Base-by-base conservation (phyloP, 2,329 filamentous ascomycete genomes). In the Rutstroemia sp. region DNA sequence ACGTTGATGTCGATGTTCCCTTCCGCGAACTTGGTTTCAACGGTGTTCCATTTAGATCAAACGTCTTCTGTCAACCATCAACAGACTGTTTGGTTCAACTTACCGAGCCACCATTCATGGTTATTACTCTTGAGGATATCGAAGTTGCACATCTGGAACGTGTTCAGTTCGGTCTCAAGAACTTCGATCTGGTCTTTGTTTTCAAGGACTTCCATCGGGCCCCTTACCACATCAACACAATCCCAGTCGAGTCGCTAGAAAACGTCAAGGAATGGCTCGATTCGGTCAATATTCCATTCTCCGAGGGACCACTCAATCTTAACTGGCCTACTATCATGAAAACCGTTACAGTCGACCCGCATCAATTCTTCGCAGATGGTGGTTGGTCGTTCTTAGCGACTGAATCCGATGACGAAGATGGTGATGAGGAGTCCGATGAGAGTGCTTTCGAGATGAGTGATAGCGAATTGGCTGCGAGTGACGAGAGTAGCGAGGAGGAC, bases 321-420 rank as follows among this genome's bases (percentile, higher is more conserved):
- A 97, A 97, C 78, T 99, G 94, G 94, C 88, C 89, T 10, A 96
- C 92, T 16, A 99, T 99, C 69, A 99, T 99, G 91, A 99, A 99
- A 80, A 99, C 94, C 0, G 92, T 99, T 25, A 92, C 88, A 19
- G 86, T 88, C 38, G 92, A 99, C 69, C 89, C 94, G 2, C 92
- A 99, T 70, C 83, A 87, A 65, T 99, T 99, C 82, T 99, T 96
- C 72, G 83, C 80, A 4, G 92, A 97, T 62, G 94, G 95, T 34
- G 94, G 94, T 47, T 99, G 94, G 94, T 87, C 84, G 1, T 97
- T 99, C 81, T 72, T 99, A 58, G 85, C 86, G 54, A 86, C 86
- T 38, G 92, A 96, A 58, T 91, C 87, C 0, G 94, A 97, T 67
- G 89, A 88, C 14, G 91, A 96, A 62, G 89, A 81, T 45, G 82